Base-by-base conservation (phyloP, 345 rosid genomes). In the Eucalyptus fibrosa region DNA sequence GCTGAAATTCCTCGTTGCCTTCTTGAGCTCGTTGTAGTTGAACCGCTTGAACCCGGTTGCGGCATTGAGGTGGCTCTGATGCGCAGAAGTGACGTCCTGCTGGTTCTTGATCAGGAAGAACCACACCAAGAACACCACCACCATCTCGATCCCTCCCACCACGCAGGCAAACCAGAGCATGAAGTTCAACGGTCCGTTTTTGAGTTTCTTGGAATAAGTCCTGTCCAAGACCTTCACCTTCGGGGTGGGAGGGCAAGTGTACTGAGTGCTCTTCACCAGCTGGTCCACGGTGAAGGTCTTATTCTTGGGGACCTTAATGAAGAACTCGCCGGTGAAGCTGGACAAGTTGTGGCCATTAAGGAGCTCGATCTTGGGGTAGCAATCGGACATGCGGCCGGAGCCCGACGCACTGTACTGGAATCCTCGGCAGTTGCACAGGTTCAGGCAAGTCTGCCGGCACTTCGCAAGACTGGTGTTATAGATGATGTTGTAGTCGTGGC, bases 1-100 rank as follows among this genome's bases (percentile, higher is more conserved):
- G 42, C 88, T 51, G 89, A 92, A 92, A 42, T 90, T 56, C 80
- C 91, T 65, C 37, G 92, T 92, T 13, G 90, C 89, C 44, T 67
- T 65, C 50, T 87, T 88, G 69, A 92, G 88, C 21, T 89, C 91
- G 1, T 23, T 26, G 9, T 89, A 91, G 28, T 89, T 86, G 89
- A 89, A 91, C 86, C 86, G 86, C 87, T 32, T 88, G 82, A 90
- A 90, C 26, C 91, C 89, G 18, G 89, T 26, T 7, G 83, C 67
- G 14, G 89, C 32, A 4, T 56, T 37, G 51, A 80, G 50, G 87
- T 90, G 11, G 32, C 89, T 77, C 6, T 87, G 88, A 19, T n/a
- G n/a, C 28, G 59, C 53, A 10, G 91, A 86, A 45, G 44, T 45
- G 17, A 89, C 72, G 32, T 87, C 91, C 59, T 87, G 81, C 26